Evolutionary conservation across 1,139 yeast genomes (phyloP), one percentile per base, ranked within the genome.

Genomic region (Yamadazyma sp.): DNA sequence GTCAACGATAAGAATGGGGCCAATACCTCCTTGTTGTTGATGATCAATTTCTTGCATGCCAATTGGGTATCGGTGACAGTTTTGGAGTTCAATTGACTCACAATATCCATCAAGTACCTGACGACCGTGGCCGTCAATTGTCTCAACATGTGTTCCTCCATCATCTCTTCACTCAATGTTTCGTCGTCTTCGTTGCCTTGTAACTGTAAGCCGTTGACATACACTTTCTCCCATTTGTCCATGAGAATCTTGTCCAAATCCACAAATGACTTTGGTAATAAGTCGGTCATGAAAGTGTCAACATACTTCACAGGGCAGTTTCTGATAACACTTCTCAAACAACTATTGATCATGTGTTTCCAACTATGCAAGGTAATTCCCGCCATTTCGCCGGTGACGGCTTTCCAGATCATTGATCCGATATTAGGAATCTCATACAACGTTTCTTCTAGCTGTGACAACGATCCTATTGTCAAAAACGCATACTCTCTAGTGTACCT

Each of bases 401-500:
- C 92, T 45, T 78, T 81, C 95, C 88, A 90, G 43, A 92, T 61
- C 63, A 78, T 64, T 15, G 70, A 60, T 0, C 95, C 96, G 46
- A 89, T 79, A 40, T 80, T 80, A 1, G 96, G 96, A 31, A 90
- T 79, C 48, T 84, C 92, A 55, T 87, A 94, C 44, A 94, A 73
- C 0, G 96, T 86, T 42, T 84, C 95, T 42, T 92, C 97, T 40
- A 94, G 70, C 51, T 88, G 95, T 1, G 96, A 81, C 41, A 92
- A 84, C 1, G 96, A 87, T 7, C 96, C 94, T 31, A 94, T 75
- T 0, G 97, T 87, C 47, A 90, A 66, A 54, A 89, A 86, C 4
- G 97, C 96, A 59, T 94, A 94, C 61, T 94, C 98, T 52, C 98
- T 78, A 0, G 98, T 92, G 57, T 94, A 92, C 53, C 98, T 75